Conservation (phyloP, 768 basidiomycete species). For the Scleroderma citrinum region DNA sequence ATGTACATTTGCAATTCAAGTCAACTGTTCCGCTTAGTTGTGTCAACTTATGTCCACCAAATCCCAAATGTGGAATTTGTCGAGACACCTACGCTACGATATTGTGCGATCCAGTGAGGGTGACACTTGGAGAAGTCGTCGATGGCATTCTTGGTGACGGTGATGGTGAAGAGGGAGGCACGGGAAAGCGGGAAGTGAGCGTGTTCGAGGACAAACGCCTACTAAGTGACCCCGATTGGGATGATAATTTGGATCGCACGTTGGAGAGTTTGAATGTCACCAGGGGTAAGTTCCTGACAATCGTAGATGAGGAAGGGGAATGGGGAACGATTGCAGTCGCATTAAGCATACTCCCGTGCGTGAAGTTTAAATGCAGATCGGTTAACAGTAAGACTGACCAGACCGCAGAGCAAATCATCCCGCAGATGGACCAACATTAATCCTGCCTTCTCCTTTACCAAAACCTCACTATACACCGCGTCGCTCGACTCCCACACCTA, state of each 20-base stretch:
- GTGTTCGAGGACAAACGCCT: slow-evolving; percentile 86
- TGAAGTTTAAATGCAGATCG: slow-evolving; percentile 10
- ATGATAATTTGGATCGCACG: slow-evolving; percentile 79
- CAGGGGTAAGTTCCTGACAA: slow-evolving; percentile 80
- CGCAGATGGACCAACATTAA: slow-evolving; percentile 43
- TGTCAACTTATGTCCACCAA: slow-evolving; percentile 62
- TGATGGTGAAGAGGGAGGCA: slow-evolving; percentile 24
- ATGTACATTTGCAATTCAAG: slow-evolving; percentile 76
- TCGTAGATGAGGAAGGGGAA: slow-evolving; percentile 84
- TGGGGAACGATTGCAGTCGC: slow-evolving; percentile 67
- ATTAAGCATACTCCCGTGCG: slow-evolving; percentile 66
- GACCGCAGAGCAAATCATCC: slow-evolving; percentile 50
- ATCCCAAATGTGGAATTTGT: slow-evolving; percentile 78
- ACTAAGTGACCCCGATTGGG: slow-evolving; percentile 89
- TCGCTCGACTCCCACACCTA: slow-evolving; percentile 35
- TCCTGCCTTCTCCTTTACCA: slow-evolving; percentile 64
- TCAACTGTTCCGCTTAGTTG: slow-evolving; percentile 72
- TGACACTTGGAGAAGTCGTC: slow-evolving; percentile 70
- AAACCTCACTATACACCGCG: slow-evolving; percentile 43
- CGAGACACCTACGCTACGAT: slow-evolving; percentile 76
- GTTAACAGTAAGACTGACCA: background rate
- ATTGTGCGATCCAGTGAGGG: slow-evolving; percentile 63
- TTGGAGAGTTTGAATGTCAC: slow-evolving; percentile 76
- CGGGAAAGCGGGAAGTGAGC: slow-evolving; percentile 55
- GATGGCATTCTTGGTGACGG: slow-evolving; percentile 57